Conservation (phyloP, 345 rosid genomes). For the Dipteronia dyeriana region DNA sequence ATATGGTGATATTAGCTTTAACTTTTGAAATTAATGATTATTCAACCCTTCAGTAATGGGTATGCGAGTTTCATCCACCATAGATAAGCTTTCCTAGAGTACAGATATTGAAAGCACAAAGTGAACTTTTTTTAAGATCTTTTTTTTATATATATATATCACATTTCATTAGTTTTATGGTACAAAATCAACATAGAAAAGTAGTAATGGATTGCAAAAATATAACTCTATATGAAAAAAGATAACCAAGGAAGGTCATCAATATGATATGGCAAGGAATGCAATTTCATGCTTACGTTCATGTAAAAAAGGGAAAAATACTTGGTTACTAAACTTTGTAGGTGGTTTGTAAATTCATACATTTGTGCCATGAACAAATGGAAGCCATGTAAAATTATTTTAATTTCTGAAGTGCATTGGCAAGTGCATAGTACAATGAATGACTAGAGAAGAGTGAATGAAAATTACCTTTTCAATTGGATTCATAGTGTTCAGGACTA, state of each 20-base stretch:
- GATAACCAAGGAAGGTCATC: slow-evolving; percentile 7
- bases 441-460: slow-evolving; percentile 5
- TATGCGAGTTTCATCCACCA: neutral
- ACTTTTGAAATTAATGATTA: neutral
- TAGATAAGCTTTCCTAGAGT: neutral
- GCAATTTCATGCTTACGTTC: neutral
- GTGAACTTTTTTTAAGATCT: too few relatives aligned
- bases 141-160: too few relatives aligned
- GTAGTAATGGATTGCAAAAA: neutral
- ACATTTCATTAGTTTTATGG: neutral
- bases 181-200: neutral
- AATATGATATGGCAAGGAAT: neutral
- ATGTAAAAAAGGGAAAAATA: neutral
- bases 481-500: slow-evolving; percentile 32
- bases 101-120: neutral
- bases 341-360: neutral
- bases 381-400: neutral
- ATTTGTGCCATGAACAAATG: slow-evolving; percentile 3
- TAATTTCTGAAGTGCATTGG: neutral
- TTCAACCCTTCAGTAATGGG: neutral
- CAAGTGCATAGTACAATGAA: neutral
- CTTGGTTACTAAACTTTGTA: neutral
- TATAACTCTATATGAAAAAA: neutral
- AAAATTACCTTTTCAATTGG: slow-evolving; percentile 40
- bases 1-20: neutral